A percentile compares a stretch with the other conserved stretches of the same genome.
Evolutionary conservation across 139 green algal species (phyloP).

Genomic region (Limnomonas spitsbergensis): DNA sequence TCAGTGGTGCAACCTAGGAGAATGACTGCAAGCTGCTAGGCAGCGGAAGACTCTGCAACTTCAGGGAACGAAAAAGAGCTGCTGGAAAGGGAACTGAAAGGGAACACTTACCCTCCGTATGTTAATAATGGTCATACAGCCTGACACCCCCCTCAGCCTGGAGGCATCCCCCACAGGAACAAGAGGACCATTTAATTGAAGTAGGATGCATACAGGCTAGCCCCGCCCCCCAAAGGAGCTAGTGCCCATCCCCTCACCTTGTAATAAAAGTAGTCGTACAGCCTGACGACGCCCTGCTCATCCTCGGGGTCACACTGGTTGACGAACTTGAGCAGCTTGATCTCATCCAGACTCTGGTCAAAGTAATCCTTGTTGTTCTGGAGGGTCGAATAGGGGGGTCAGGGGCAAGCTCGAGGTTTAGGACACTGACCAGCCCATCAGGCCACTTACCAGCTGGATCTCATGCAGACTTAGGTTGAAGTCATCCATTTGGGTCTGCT

Average conservation of each 20-base stretch:
- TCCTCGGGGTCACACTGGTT: conserved; percentile 86
- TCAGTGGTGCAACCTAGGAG: too few species aligned
- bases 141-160: conserved; percentile 84
- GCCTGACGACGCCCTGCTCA: conserved; percentile 79
- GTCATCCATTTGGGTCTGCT: conserved; percentile 94
- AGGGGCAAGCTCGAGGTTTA: conserved; percentile 77
- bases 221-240: too few species aligned
- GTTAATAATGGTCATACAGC: conserved; percentile 96
- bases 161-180: too few species aligned
- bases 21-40: too few species aligned
- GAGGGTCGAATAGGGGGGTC: too few species aligned
- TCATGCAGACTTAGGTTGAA: conserved; percentile 96
- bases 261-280: conserved; percentile 97
- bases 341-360: conserved; percentile 96
- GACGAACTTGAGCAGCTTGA: conserved; percentile 86
- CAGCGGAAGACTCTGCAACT: too few species aligned
- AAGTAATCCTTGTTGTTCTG: conserved; percentile 98
- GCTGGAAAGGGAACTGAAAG: too few species aligned
- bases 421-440: conserved; percentile 86
- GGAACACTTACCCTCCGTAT: conserved; percentile 72
- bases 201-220: too few species aligned
- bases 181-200: too few species aligned
- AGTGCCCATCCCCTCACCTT: too few species aligned
- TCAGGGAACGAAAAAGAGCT: not conserved
- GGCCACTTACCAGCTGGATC: conserved; percentile 85